phyloP scores from a whole-genome alignment of 768 basidiomycete species.

The Kwoniella dendrophila region DNA sequence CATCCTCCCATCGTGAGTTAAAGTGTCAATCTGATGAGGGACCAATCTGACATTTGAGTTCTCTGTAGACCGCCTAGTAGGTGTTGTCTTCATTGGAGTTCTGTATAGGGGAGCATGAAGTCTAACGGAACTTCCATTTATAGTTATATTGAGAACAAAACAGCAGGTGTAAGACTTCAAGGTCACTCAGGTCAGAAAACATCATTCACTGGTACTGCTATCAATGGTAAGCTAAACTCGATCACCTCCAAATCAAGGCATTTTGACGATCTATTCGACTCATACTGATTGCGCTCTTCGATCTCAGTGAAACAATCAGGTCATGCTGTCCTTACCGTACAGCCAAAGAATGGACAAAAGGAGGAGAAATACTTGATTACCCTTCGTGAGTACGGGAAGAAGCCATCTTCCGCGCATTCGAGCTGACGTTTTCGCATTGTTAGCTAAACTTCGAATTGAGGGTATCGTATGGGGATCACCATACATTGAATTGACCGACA shows the following conservation, averaged over 20 bases:
- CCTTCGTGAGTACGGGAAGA: conserved; percentile 60
- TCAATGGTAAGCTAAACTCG: conserved; percentile 59
- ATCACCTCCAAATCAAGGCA: too few relatives aligned
- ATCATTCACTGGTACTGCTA: conserved; percentile 70
- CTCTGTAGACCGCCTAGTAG: conserved; percentile 53
- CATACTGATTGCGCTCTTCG: too few relatives aligned
- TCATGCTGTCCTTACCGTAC: conserved; percentile 79
- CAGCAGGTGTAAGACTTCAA: conserved; percentile 72
- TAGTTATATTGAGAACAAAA: conserved; percentile 79
- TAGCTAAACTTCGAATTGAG: conserved; percentile 80
- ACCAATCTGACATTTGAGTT: conserved; percentile 14
- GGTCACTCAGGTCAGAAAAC: conserved; percentile 97
- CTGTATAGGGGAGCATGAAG: neutral
- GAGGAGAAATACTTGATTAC: conserved; percentile 83
- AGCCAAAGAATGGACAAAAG: conserved; percentile 61
- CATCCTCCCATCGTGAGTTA: conserved; percentile 62
- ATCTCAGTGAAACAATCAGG: conserved; percentile 95
- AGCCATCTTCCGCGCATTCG: neutral
- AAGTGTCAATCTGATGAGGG: too few relatives aligned
- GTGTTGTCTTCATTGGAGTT: conserved; percentile 5
- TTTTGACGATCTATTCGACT: too few relatives aligned
- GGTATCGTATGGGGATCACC: conserved; percentile 82
- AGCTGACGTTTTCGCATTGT: neutral
- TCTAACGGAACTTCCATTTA: conserved; percentile 37
- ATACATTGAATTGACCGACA: conserved; percentile 86